These are phyloP conservation scores for Ophiostoma sp. DNA, from an alignment of 2,329 filamentous ascomycete genomes.

Conservation along the genomic window DNA sequence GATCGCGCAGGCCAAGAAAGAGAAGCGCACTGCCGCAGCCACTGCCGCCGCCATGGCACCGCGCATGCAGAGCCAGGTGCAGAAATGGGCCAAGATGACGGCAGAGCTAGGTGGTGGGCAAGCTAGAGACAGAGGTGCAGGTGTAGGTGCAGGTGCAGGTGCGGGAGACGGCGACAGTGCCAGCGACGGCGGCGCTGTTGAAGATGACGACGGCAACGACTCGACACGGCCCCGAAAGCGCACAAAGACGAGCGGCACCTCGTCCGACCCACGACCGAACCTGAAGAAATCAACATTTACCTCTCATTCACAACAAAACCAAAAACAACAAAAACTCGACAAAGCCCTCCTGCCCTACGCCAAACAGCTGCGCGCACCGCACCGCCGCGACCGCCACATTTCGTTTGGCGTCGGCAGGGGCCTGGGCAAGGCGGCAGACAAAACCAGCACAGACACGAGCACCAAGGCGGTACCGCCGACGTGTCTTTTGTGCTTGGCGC, in stretches of 20 bases:
- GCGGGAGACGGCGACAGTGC: neutral
- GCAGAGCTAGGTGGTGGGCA: constrained; percentile 47
- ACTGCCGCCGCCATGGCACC: constrained; percentile 45
- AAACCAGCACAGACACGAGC: neutral
- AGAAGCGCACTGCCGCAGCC: constrained; percentile 21
- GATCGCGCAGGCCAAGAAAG: constrained; percentile 20
- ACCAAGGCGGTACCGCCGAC: constrained; percentile 15
- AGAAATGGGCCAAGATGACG: constrained; percentile 67
- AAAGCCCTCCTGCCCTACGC: constrained; percentile 1
- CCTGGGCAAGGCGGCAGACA: constrained; percentile 23
- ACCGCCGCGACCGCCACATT: constrained; percentile 39
- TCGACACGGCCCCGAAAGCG: constrained; percentile 27
- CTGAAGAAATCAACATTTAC: neutral
- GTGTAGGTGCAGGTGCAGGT: too few species aligned
- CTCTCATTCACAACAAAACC: neutral
- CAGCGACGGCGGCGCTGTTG: constrained; percentile 18
- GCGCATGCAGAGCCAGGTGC: constrained; percentile 45
- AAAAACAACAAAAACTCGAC: constrained; percentile 1
- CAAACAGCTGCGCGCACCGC: constrained; percentile 29
- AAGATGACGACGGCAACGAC: constrained; percentile 26
- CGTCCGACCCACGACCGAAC: neutral
- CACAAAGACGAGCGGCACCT: neutral
- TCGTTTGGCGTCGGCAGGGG: constrained; percentile 53
- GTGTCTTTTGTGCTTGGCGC: constrained; percentile 57
- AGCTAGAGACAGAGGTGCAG: constrained; percentile 7